These are phyloP conservation scores for Lactifluus subvellereus DNA, from an alignment of 768 basidiomycete species.

Conservation along the genomic window DNA sequence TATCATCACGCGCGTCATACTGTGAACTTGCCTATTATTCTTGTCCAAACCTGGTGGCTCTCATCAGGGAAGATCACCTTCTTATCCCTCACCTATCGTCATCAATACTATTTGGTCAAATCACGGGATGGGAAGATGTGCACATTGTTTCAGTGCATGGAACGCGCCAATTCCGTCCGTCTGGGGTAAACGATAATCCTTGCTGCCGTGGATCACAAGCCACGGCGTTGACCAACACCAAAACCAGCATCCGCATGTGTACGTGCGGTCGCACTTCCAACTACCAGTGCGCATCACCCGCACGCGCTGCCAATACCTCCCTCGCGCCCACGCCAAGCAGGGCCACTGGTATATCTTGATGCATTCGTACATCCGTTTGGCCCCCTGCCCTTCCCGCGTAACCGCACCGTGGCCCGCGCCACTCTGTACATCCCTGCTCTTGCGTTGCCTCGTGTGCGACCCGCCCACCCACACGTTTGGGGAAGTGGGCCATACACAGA, in stretches of 20 bases:
- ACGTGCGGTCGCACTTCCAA: slow-evolving; percentile 14
- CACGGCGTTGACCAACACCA: slow-evolving; percentile 5
- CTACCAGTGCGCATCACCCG: not conserved
- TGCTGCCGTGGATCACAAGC: no score
- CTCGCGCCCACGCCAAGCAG: slow-evolving; percentile 20
- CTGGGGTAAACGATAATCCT: no score
- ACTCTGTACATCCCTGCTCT: slow-evolving; percentile 56
- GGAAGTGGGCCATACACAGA: slow-evolving; percentile 67
- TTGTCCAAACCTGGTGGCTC: no score
- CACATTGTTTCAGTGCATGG: no score
- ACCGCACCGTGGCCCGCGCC: slow-evolving; percentile 30
- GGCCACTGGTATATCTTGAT: slow-evolving; percentile 38
- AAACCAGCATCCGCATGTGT: slow-evolving; percentile 25
- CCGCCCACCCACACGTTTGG: slow-evolving; percentile 57
- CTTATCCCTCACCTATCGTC: no score
- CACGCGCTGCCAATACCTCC: slow-evolving; percentile 1
- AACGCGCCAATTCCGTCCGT: no score
- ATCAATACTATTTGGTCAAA: no score
- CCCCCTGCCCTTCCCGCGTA: slow-evolving; percentile 47
- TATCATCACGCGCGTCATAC: no score
- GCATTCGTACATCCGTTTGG: slow-evolving; percentile 52
- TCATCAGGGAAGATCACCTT: no score
- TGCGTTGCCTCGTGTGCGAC: slow-evolving; percentile 51
- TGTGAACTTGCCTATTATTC: no score
- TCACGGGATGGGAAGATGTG: no score